These are phyloP conservation scores for Fusarium anthophilum DNA, from an alignment of 2,329 filamentous ascomycete species.

Conservation along the genomic window DNA sequence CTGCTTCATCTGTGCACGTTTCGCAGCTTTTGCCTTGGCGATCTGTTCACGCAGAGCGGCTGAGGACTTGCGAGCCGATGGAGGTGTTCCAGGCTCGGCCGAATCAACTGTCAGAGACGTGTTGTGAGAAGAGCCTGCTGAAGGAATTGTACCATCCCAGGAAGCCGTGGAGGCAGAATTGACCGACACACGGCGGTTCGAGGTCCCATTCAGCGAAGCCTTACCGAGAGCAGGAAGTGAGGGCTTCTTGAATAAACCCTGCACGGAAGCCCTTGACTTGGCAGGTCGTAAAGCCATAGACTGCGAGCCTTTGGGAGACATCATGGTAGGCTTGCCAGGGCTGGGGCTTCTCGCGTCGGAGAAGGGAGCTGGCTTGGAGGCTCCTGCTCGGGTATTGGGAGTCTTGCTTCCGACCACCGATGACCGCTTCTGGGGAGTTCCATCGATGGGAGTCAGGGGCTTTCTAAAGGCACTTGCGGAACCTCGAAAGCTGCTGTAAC, in stretches of 20 bases:
- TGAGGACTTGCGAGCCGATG: slow-evolving; percentile 72
- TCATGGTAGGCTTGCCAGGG: slow-evolving; percentile 49
- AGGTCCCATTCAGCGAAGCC: slow-evolving; percentile 21
- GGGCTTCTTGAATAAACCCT: slow-evolving; percentile 65
- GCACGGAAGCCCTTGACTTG: slow-evolving; percentile 62
- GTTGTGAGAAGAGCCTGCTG: slow-evolving; percentile 27
- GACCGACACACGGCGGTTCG: slow-evolving; percentile 18
- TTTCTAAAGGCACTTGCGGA: slow-evolving; percentile 56
- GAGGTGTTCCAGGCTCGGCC: slow-evolving; percentile 28
- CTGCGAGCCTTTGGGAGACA: slow-evolving; percentile 56
- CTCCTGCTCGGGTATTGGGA: slow-evolving; percentile 37
- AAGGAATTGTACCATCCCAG: slow-evolving; percentile 47
- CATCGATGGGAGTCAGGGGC: slow-evolving; percentile 54
- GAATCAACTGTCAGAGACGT: slow-evolving; percentile 19
- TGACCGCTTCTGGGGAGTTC: slow-evolving; percentile 52
- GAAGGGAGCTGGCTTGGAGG: slow-evolving; percentile 40
- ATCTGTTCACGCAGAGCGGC: slow-evolving; percentile 87
- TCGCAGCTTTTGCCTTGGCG: slow-evolving; percentile 88
- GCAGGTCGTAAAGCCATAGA: slow-evolving; percentile 56
- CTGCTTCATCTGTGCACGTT: slow-evolving; percentile 61
- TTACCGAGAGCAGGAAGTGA: slow-evolving; percentile 54
- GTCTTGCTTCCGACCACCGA: slow-evolving; percentile 38
- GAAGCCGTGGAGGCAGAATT: slow-evolving; percentile 27
- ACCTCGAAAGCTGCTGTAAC: slow-evolving; percentile 52
- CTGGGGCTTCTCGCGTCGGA: slow-evolving; percentile 49